Evolutionary conservation across 169 alveolate genomes (phyloP).

Genomic region (Blepharisma undulans): DNA sequence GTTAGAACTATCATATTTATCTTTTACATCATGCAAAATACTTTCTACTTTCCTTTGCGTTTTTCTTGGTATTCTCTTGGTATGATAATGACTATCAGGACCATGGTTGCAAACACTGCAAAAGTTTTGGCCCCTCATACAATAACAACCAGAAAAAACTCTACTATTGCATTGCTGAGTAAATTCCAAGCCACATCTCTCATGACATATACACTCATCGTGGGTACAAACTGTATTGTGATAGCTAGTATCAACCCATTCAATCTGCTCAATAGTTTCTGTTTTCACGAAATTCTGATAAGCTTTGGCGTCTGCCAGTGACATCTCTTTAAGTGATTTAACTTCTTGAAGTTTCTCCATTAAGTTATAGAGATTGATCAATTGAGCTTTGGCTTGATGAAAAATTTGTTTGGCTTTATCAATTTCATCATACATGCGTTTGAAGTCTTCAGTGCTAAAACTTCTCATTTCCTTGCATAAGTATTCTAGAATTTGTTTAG

Average conservation of each 20-base stretch:
- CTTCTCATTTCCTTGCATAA: not conserved
- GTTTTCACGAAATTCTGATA: not conserved
- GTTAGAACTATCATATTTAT: not conserved
- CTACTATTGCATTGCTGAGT: not conserved
- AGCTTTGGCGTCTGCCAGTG: not conserved
- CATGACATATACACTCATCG: not conserved
- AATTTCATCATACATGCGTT: not conserved
- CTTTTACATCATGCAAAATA: not conserved
- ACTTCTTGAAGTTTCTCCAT: not conserved
- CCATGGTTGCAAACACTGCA: not conserved
- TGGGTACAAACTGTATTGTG: not conserved
- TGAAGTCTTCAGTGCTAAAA: not conserved
- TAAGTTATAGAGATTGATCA: not conserved
- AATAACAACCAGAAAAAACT: not conserved
- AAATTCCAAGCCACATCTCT: not conserved
- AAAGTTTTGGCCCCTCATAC: not conserved
- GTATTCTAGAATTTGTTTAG: not conserved
- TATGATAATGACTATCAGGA: not conserved
- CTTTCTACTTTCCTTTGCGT: not conserved
- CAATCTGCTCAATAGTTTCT: not conserved
- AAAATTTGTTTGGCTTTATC: not conserved
- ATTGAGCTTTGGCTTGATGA: not conserved
- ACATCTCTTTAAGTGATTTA: not conserved
- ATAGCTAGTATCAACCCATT: not conserved
- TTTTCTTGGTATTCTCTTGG: not conserved